Percentiles rank a stretch among this genome's conserved stretches.
These are phyloP conservation scores for Azolla pinnata DNA, from an alignment of 75 land plant genomes.

Conservation along the genomic window DNA sequence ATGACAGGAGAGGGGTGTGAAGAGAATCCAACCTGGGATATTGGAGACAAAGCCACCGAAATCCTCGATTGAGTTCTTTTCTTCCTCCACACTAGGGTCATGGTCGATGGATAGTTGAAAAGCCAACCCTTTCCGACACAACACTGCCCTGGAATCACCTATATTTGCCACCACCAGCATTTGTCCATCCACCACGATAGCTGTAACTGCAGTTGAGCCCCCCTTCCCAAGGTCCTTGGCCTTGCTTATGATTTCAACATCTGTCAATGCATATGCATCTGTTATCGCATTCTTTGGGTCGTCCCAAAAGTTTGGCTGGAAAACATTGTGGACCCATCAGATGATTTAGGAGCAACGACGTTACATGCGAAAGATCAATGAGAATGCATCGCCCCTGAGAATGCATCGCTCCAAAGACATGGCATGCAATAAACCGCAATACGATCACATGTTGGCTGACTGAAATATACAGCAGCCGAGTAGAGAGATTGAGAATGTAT, in stretches of 20 bases:
- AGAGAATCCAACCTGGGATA: slow-evolving; percentile 99
- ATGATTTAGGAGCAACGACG: background rate
- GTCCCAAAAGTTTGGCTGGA: slow-evolving; percentile 58
- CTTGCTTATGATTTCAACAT: slow-evolving; percentile 55
- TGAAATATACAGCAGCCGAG: no score
- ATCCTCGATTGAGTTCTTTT: slow-evolving; percentile 47
- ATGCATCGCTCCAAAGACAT: no score
- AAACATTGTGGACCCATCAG: background rate
- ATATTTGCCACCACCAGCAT: slow-evolving; percentile 69
- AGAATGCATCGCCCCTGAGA: background rate
- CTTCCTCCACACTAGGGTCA: slow-evolving; percentile 64
- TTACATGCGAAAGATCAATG: background rate
- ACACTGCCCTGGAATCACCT: slow-evolving; percentile 88
- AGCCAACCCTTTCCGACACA: slow-evolving; percentile 42
- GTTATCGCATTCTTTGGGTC: slow-evolving; percentile 50
- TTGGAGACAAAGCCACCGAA: slow-evolving; percentile 87
- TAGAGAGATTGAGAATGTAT: no score
- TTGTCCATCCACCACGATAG: slow-evolving; percentile 59
- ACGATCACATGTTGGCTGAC: no score
- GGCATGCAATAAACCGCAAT: no score
- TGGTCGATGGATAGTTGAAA: slow-evolving; percentile 70
- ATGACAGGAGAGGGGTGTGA: no score
- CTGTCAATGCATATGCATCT: slow-evolving; percentile 61
- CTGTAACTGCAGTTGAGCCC: slow-evolving; percentile 93
- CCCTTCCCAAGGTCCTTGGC: slow-evolving; percentile 57